Percentiles rank a stretch among this genome's conserved stretches.
These are phyloP conservation scores for Fusarium agapanthi DNA, from an alignment of 2,329 filamentous ascomycete genomes.

Conservation along the genomic window DNA sequence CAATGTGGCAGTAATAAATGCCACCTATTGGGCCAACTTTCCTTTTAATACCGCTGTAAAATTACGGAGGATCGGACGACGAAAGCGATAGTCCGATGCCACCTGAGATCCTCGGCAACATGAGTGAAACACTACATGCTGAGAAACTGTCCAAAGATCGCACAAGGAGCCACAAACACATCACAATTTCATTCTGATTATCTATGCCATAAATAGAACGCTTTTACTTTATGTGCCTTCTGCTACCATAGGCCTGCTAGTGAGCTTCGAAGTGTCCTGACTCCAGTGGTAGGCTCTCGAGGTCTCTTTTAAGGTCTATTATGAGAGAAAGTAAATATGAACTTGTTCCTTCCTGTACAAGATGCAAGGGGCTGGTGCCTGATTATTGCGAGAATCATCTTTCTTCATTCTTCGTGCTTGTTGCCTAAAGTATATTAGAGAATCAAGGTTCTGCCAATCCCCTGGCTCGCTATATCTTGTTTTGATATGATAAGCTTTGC, in stretches of 20 bases:
- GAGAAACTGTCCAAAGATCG: not conserved
- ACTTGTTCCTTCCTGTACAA: not conserved
- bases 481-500: not conserved
- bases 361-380: not conserved
- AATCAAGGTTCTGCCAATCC: not conserved
- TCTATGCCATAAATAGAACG: rapidly evolving
- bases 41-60: too few relatives aligned
- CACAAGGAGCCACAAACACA: not conserved
- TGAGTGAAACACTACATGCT: not conserved
- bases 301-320: rapidly evolving
- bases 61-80: not conserved
- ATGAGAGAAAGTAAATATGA: too few relatives aligned
- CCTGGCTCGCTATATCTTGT: not conserved
- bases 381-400: rapidly evolving
- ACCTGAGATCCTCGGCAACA: rapidly evolving
- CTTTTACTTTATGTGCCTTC: rapidly evolving
- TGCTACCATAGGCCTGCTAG: not conserved
- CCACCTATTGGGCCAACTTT: rapidly evolving
- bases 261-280: not conserved
- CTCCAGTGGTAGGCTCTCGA: not conserved
- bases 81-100: not conserved
- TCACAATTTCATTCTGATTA: rapidly evolving
- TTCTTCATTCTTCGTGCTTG: rapidly evolving
- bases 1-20: rapidly evolving
- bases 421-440: not conserved